Percentiles rank a stretch among this genome's conserved stretches.
Evolutionary conservation across 2,329 filamentous ascomycete genomes (phyloP).

Genomic region (Monosporascus cannonballus): DNA sequence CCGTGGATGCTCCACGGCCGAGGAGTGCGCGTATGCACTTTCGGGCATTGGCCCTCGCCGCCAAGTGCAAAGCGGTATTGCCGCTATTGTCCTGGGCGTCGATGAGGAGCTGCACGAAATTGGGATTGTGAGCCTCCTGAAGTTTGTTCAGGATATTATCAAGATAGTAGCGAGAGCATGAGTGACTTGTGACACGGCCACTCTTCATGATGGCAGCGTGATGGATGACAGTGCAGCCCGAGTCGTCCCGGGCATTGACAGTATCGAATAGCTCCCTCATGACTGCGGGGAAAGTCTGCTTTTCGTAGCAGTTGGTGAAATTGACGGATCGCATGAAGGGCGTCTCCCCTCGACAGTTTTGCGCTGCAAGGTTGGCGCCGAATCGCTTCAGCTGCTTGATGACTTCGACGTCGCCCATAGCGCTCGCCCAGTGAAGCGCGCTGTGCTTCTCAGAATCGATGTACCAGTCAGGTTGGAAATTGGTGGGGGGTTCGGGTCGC

Average conservation of each 20-base stretch:
- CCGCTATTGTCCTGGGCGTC: conserved; percentile 80
- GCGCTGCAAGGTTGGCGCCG: conserved; percentile 65
- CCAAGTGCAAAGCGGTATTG: conserved; percentile 74
- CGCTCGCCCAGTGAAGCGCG: conserved; percentile 92
- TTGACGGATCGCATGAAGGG: conserved; percentile 90
- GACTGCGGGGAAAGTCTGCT: conserved; percentile 79
- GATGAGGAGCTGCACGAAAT: conserved; percentile 71
- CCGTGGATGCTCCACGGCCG: conserved; percentile 73
- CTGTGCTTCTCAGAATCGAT: conserved; percentile 93
- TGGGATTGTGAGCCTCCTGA: conserved; percentile 67
- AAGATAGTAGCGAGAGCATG: conserved; percentile 87
- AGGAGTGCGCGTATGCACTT: conserved; percentile 80
- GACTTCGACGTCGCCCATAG: conserved; percentile 93
- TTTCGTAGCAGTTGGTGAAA: conserved; percentile 96
- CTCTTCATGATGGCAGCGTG: conserved; percentile 87
- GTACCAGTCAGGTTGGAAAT: conserved; percentile 84
- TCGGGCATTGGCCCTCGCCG: conserved; percentile 76
- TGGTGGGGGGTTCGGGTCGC: conserved; percentile 71
- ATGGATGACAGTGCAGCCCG: conserved; percentile 84
- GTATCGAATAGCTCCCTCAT: conserved; percentile 80
- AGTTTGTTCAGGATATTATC: conserved; percentile 87
- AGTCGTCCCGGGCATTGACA: conserved; percentile 71
- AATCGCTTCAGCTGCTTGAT: conserved; percentile 81
- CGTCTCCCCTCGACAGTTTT: conserved; percentile 74
- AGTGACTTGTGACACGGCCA: conserved; percentile 74